Evolutionary conservation across 164 flowering plant species (phyloP).

Genomic region (Vitis cinerea): DNA sequence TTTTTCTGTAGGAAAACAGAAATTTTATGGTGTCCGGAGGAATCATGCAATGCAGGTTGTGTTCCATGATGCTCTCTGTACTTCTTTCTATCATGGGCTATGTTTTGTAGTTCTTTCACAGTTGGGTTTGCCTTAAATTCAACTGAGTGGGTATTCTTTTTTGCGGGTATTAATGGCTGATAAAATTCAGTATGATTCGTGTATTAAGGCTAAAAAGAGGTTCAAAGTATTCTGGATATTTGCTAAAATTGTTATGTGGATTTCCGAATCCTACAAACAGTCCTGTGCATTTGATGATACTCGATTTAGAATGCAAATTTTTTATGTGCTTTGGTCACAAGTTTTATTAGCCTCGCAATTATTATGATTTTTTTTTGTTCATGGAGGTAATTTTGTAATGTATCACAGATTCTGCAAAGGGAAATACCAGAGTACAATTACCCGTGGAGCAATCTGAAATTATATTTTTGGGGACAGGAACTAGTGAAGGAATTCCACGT

Average conservation of each 20-base stretch:
- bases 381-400: constrained; percentile 11
- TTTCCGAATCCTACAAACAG: background rate
- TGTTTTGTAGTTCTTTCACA: too few species aligned
- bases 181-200: too few species aligned
- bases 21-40: too few species aligned
- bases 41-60: too few species aligned
- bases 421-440: constrained; percentile 20
- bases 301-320: background rate
- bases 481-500: constrained; percentile 98
- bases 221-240: background rate
- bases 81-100: too few species aligned
- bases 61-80: too few species aligned
- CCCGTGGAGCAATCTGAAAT: constrained; percentile 58
- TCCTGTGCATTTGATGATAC: background rate
- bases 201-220: too few species aligned
- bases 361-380: background rate
- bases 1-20: too few species aligned
- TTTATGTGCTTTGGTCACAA: background rate
- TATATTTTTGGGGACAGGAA: constrained; percentile 92
- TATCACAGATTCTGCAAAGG: constrained; percentile 38
- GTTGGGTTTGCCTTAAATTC: too few species aligned
- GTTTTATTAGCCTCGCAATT: background rate
- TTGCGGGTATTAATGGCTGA: too few species aligned
- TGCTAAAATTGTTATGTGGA: background rate
- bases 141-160: too few species aligned